Base-by-base conservation (phyloP, 257 asterid genomes). In the Craterostigma plantagineum region DNA sequence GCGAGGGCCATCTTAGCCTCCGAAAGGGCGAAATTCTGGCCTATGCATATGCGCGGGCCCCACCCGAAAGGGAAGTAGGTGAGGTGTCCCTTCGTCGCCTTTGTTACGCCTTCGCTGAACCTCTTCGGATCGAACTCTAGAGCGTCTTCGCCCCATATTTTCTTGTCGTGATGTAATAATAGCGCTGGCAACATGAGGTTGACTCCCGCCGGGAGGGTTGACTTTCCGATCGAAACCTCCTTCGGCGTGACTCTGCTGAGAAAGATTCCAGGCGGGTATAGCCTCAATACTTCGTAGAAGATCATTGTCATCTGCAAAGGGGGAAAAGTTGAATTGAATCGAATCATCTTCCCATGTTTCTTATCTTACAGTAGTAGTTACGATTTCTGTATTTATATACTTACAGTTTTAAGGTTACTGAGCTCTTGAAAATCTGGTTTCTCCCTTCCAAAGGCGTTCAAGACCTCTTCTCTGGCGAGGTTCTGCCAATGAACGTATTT, bases 1-100 rank as follows among this genome's bases (percentile, higher is more conserved):
- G 68, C 59, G n/a, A 72, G 0, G 0, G 61, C 82, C 54, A 76
- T 54, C 56, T 69, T 76, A 0, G 87, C 79, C 52, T 72, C 76
- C 34, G 65, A 34, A 63, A 72, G 40, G 0, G 79, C 76, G 8
- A 76, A 69, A 38, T 48, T 76, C 39, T 72, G 90, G 0, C 72
- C 74, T 4, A 72, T 62, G 68, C 90, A 76, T 3, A 72, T 45
- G 15, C 79, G 61, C 10, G 77, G 79, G 2, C 77, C 90, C 56
- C 63, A 45, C 0, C 77, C 66, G 11, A 76, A 76, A 0, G 90
- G 83, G 42, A 64, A 54, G 8, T 59, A 64, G 0, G 23, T 10
- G 39, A 35, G 37, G 7, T 51, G 53, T 0, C 65, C 73, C 4
- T 51, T 23, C 3, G 70, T 64, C 15, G 71, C 79, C 52, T 62